Base-by-base conservation (phyloP, 2,329 filamentous ascomycete genomes). In the Ophiocordyceps camponoti-rufipedis region DNA sequence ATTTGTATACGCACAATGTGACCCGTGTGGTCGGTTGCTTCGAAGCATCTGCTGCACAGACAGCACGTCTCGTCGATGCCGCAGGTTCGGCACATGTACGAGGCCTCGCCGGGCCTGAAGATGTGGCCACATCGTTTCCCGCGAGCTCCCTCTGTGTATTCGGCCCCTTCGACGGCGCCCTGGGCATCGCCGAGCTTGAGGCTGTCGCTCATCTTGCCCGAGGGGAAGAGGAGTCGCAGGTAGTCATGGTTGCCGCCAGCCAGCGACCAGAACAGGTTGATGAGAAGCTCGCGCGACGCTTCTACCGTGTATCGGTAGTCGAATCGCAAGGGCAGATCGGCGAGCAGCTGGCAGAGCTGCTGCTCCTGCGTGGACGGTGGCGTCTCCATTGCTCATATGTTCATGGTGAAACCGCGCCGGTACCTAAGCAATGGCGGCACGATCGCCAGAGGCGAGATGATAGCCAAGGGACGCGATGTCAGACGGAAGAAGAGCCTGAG, bases 91-190 rank as follows among this genome's bases (percentile, higher is more conserved):
- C 91, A 98, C 55, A 82, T 75, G 61, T 96, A 98, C 48, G 86
- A 89, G 47, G 87, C 88, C 67, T 98, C 91, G 44, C 89, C 91
- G 13, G 77, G 74, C 64, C 89, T 89, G 72, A 98, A 94, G 50
- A 98, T 96, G 67, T 98, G 93, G 4, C 91, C 93, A 60, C 91
- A 98, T 42, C 87, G 81, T 63, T 93, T 93, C 46, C 93, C 91
- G 53, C 86, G 78, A 13, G 91, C 91, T 7, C 84, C 82, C 53
- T 89, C 83, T 18, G 86, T 91, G 59, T 96, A 98, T 61, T 98
- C 93, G 31, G 89, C 86, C 11, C 91, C 89, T 57, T 94, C 87
- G 47, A 86, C 72, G n/a, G 85, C 85, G 16, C 88, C 89, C 59
- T 98, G 93, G 14, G 88, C 88, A 54, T 85, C 80, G 49, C 82